Base-by-base conservation (phyloP, 768 basidiomycete genomes). In the Tricholoma saponaceum region DNA sequence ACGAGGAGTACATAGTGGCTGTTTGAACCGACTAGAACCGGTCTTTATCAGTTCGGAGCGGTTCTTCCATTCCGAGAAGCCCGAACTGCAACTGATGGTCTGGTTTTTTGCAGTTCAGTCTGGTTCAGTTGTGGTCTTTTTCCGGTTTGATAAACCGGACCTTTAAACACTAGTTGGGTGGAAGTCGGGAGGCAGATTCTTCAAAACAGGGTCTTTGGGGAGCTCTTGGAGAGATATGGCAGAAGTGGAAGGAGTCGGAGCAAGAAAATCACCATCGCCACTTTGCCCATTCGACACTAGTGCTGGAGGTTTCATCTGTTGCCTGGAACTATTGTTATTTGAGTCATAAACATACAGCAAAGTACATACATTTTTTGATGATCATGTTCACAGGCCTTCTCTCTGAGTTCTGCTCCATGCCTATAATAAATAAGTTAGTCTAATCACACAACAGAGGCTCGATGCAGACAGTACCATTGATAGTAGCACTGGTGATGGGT, bases 401-500 rank as follows among this genome's bases (percentile, higher is more conserved):
- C 35, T 49, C 35, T 26, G 23, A 56, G 5, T 46, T 56, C 28
- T 30, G 55, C 0, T 28, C 25, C 25, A 49, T 56, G 55, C 41
- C 55, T 56, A 44, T 37, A 28, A 12, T 25, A 30, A 32, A 18
- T 20, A 4, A 46, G 44, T 20, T 3, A 44, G n/a, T 56, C 23
- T 49, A 16, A 13, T 30, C 26, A 44, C 3, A 9, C 26, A 49
- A 46, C 18, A 33, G 33, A 28, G 32, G 22, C 14, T 25, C 8
- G 25, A 47, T 3, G 9, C 22, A 39, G 52, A 20, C 14, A n/a
- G 41, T 47, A 56, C 55, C 35, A 25, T 30, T 46, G 25, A 22
- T 56, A 56, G 32, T 56, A 56, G n/a, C 55, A 5, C 46, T 56
- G 55, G 14, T 28, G 7, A 7, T 22, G n/a, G 16, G 41, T 56